These are phyloP conservation scores for Quercus suber DNA, from an alignment of 306 rosid genomes.

Conservation along the genomic window DNA sequence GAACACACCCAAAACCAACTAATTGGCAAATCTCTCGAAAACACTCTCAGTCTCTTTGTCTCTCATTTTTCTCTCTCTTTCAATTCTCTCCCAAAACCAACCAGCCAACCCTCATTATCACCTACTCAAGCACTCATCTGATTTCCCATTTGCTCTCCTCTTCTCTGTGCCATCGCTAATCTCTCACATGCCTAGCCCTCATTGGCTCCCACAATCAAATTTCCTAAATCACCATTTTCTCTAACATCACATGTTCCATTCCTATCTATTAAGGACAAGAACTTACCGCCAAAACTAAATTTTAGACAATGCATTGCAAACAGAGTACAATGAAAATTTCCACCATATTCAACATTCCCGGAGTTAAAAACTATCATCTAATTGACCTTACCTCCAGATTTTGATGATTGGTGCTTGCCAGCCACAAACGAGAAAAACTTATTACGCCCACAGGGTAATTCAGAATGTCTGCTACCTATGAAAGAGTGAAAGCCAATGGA, in stretches of 20 bases:
- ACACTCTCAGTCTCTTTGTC: too few species aligned
- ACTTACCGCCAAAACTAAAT: background rate
- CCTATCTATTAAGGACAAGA: background rate
- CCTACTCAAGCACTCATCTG: too few species aligned
- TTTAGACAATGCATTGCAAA: background rate
- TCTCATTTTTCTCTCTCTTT: too few species aligned
- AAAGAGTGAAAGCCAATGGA: constrained; percentile 14
- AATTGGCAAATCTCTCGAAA: too few species aligned
- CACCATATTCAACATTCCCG: background rate
- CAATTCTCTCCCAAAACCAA: too few species aligned
- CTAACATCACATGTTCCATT: background rate
- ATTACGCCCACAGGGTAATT: constrained; percentile 41
- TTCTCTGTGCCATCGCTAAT: too few species aligned
- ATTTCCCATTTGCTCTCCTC: too few species aligned
- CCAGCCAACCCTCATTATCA: too few species aligned
- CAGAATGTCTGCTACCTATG: constrained; percentile 34
- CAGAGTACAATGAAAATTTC: background rate
- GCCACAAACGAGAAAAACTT: constrained; percentile 35
- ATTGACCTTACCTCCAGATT: constrained; percentile 27
- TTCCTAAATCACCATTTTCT: too few species aligned
- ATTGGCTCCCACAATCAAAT: too few species aligned
- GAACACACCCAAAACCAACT: too few species aligned
- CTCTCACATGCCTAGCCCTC: too few species aligned
- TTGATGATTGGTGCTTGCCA: constrained; percentile 33
- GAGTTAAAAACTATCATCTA: background rate